A percentile compares a stretch with the other conserved stretches of the same genome.
Evolutionary conservation across 495 filamentous ascomycete species (phyloP).

Genomic region (Podospora pseudopauciseta): DNA sequence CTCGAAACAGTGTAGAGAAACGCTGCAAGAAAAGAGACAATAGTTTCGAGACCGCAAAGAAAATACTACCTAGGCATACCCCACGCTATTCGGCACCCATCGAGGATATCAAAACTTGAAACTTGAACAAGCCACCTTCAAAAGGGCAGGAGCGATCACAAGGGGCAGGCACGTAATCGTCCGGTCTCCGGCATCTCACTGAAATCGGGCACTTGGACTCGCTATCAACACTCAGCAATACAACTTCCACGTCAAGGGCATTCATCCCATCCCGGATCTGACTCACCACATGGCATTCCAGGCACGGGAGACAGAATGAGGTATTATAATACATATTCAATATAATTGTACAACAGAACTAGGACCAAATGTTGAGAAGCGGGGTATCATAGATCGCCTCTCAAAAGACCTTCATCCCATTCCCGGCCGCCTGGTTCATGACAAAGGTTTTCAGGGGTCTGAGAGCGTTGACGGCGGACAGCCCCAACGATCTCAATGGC

Average conservation of each 20-base stretch:
- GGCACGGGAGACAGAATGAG: not conserved
- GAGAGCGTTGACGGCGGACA: slow-evolving; percentile 73
- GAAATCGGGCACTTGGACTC: not conserved
- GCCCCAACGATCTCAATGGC: slow-evolving; percentile 68
- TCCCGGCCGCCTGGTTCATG: slow-evolving; percentile 85
- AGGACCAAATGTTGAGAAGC: slow-evolving; percentile 2
- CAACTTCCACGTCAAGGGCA: not conserved
- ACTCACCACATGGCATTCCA: not conserved
- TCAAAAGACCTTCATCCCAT: slow-evolving; percentile 45
- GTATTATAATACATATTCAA: not conserved
- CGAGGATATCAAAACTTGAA: not conserved
- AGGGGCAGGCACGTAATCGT: not conserved
- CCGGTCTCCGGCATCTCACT: not conserved
- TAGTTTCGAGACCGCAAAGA: too few species aligned
- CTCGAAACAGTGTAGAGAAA: too few species aligned
- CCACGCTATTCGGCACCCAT: not conserved
- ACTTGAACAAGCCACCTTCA: not conserved
- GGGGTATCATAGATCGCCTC: not conserved
- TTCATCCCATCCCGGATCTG: not conserved
- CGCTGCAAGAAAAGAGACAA: too few species aligned
- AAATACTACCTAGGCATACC: not conserved
- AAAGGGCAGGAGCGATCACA: not conserved
- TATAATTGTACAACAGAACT: slow-evolving; percentile 9
- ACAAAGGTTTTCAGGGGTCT: slow-evolving; percentile 76
- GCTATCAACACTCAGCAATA: not conserved